Percentiles rank a stretch among this genome's conserved stretches.
These are phyloP conservation scores for Leersia perrieri DNA, from an alignment of 176 grass and related monocot species.

Conservation along the genomic window DNA sequence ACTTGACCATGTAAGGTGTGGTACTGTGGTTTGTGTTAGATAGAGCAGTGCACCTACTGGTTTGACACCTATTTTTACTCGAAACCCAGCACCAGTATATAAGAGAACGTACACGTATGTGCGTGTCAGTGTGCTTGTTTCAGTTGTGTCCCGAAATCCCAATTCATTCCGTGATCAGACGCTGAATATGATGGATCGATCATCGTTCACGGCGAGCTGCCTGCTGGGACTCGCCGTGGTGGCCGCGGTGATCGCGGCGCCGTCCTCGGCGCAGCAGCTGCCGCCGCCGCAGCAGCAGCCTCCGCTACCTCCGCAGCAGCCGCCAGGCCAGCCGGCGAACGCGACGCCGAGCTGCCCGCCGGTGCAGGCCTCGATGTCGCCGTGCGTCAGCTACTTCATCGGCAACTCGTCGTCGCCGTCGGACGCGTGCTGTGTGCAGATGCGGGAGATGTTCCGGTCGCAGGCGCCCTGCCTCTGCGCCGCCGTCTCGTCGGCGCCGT, in stretches of 20 bases:
- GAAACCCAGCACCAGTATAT: not conserved
- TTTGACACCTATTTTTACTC: not conserved
- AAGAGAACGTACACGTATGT: not conserved
- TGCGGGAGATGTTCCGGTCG: conserved; percentile 46
- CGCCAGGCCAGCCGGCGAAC: not conserved
- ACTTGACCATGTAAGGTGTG: not conserved
- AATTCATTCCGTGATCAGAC: not conserved
- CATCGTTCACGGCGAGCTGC: not conserved
- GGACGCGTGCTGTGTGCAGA: conserved; percentile 55
- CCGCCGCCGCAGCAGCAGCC: not conserved
- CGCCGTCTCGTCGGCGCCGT: conserved; percentile 29
- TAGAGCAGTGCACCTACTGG: conserved; percentile 25
- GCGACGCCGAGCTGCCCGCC: conserved; percentile 47
- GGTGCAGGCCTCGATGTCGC: conserved; percentile 33
- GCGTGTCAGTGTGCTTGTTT: no score
- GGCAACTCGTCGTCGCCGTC: conserved; percentile 70
- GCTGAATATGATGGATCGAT: not conserved
- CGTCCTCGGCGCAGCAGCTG: conserved; percentile 43
- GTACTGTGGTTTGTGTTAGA: not conserved
- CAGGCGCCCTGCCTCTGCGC: conserved; percentile 67
- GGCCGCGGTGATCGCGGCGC: not conserved
- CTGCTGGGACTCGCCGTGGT: conserved; percentile 26
- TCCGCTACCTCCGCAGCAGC: no score
- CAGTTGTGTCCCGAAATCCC: no score
- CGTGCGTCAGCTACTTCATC: conserved; percentile 60